A percentile compares a stretch with the other conserved stretches of the same genome.
These are phyloP conservation scores for Fusarium foetens DNA, from an alignment of 2,329 filamentous ascomycete genomes.

Conservation along the genomic window DNA sequence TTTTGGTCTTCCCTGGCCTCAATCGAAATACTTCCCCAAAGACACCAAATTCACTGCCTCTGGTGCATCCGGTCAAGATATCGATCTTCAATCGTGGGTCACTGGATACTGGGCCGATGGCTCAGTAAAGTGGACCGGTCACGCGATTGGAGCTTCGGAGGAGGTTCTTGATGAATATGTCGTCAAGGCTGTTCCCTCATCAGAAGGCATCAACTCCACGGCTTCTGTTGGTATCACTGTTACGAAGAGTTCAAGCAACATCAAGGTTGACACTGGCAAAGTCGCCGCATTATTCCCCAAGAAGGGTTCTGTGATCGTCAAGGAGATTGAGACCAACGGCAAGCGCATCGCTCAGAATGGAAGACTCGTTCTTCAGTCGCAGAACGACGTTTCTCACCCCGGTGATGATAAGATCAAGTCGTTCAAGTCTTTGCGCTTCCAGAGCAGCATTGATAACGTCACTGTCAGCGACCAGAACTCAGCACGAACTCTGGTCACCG, in stretches of 20 bases:
- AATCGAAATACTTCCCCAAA: slow-evolving; percentile 51
- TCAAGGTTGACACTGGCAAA: slow-evolving; percentile 58
- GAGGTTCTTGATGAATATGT: slow-evolving; percentile 55
- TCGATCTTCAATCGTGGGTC: slow-evolving; percentile 61
- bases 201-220: slow-evolving; percentile 26
- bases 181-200: slow-evolving; percentile 29
- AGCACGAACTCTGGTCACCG: slow-evolving; percentile 56
- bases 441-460: slow-evolving; percentile 62
- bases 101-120: slow-evolving; percentile 70
- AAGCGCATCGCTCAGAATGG: slow-evolving; percentile 58
- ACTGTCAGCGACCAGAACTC: slow-evolving; percentile 56
- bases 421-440: slow-evolving; percentile 57
- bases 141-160: slow-evolving; percentile 60
- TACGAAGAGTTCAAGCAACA: slow-evolving; percentile 39
- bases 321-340: slow-evolving; percentile 54
- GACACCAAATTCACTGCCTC: slow-evolving; percentile 51
- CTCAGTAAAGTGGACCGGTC: slow-evolving; percentile 70
- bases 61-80: slow-evolving; percentile 29
- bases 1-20: slow-evolving; percentile 58
- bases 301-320: slow-evolving; percentile 53
- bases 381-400: slow-evolving; percentile 57
- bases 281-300: slow-evolving; percentile 56
- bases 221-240: slow-evolving; percentile 14
- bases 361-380: slow-evolving; percentile 63
- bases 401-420: slow-evolving; percentile 34